phyloP scores from a whole-genome alignment of 208 protist species.

The Wallacemonas sp. region DNA sequence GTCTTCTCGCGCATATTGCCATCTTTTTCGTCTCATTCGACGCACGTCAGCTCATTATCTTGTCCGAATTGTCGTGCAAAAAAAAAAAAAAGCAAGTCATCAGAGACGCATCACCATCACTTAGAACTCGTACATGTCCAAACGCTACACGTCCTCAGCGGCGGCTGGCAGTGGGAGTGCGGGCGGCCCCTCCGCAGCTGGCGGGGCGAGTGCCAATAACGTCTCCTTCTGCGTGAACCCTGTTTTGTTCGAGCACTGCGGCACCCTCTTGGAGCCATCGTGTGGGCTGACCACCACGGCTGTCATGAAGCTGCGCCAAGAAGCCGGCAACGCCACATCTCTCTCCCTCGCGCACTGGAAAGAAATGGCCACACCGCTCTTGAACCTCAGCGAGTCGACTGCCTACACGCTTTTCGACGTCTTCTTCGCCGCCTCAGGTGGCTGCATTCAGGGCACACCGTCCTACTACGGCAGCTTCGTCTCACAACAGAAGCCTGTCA shows the following conservation, averaged over 20 bases:
- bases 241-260: slow-evolving; percentile 82
- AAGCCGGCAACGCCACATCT: slow-evolving; percentile 63
- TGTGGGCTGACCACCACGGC: slow-evolving; percentile 70
- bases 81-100: too few species aligned
- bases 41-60: too few species aligned
- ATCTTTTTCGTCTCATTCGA: not conserved
- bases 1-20: not conserved
- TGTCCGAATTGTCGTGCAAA: too few species aligned
- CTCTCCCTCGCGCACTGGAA: slow-evolving; percentile 82
- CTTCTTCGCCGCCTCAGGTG: slow-evolving; percentile 80
- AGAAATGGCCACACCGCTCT: slow-evolving; percentile 61
- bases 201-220: slow-evolving; percentile 20
- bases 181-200: too few species aligned
- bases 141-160: not conserved
- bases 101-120: too few species aligned
- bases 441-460: slow-evolving; percentile 69
- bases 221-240: slow-evolving; percentile 83
- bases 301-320: slow-evolving; percentile 72
- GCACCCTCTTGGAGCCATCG: slow-evolving; percentile 66
- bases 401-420: slow-evolving; percentile 88
- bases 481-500: slow-evolving; percentile 33
- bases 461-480: slow-evolving; percentile 34
- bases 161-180: not conserved
- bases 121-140: too few species aligned
- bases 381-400: slow-evolving; percentile 62